Conservation (phyloP, 768 basidiomycete genomes). For the Boletus bicolor region DNA sequence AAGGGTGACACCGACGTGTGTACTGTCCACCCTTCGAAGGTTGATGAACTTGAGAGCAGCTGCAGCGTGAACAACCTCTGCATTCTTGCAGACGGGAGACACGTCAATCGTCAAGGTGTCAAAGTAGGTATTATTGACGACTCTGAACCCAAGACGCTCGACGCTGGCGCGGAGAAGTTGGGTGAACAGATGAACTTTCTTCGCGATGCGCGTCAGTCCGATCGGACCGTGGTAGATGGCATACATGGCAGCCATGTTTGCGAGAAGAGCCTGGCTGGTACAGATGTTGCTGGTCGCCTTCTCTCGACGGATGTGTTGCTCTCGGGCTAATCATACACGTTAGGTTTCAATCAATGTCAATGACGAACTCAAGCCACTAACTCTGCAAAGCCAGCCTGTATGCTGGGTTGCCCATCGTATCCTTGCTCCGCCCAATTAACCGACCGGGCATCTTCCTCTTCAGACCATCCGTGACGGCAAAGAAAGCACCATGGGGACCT, state of each 20-base stretch:
- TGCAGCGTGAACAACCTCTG: conserved; percentile 63
- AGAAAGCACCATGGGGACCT: conserved; percentile 97
- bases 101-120: conserved; percentile 86
- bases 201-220: conserved; percentile 80
- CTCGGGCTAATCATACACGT: conserved; percentile 59
- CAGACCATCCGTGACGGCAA: conserved; percentile 85
- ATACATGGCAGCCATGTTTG: conserved; percentile 99
- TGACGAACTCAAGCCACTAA: conserved; percentile 37
- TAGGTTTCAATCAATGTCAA: conserved; percentile 2
- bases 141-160: conserved; percentile 69
- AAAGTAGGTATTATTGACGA: conserved; percentile 75
- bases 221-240: conserved; percentile 93
- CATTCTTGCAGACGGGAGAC: conserved; percentile 51
- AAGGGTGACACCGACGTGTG: conserved; percentile 80
- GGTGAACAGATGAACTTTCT: conserved; percentile 87
- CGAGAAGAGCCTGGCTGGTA: conserved; percentile 94
- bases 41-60: conserved; percentile 73
- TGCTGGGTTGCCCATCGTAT: conserved; percentile 78
- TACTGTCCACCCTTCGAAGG: conserved; percentile 71
- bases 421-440: conserved; percentile 86
- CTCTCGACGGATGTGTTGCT: conserved; percentile 96
- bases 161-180: conserved; percentile 68
- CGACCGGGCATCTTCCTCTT: conserved; percentile 99
- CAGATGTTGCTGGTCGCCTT: conserved; percentile 99
- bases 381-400: conserved; percentile 95